Evolutionary conservation across 768 basidiomycete genomes (phyloP).

Genomic region (Leccinum aurantiacum): DNA sequence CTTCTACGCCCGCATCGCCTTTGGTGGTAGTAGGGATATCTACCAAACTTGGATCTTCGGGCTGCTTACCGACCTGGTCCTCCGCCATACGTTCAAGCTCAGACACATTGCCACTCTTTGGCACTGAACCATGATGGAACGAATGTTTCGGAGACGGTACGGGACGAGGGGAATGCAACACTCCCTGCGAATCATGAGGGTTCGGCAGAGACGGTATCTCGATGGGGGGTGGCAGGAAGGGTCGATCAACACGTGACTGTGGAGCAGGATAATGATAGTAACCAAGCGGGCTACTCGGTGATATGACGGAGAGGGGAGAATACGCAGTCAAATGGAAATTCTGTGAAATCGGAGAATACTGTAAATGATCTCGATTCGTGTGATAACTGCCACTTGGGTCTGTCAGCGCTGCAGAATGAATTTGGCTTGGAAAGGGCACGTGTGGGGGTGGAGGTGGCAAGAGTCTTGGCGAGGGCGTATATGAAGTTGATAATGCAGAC

Average conservation of each 20-base stretch:
- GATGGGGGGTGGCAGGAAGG: constrained; percentile 25
- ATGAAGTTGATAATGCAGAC: constrained; percentile 38
- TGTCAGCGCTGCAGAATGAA: constrained; percentile 14
- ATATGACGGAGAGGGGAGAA: constrained; percentile 51
- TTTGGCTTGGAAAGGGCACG: constrained; percentile 19
- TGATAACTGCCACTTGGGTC: constrained; percentile 14
- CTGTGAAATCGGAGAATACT: constrained; percentile 57
- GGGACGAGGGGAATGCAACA: constrained; percentile 66
- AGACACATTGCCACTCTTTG: constrained; percentile 51
- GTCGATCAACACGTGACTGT: constrained; percentile 13
- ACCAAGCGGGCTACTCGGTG: constrained; percentile 36
- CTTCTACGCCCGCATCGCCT: constrained; percentile 23
- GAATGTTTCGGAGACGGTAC: constrained; percentile 65
- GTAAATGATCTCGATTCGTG: constrained; percentile 52
- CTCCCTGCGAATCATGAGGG: constrained; percentile 35
- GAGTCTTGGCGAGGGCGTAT: constrained; percentile 20
- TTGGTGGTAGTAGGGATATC: constrained; percentile 14
- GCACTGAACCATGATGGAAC: constrained; percentile 25
- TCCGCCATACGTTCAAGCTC: constrained; percentile 74
- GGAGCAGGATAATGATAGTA: constrained; percentile 40
- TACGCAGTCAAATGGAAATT: constrained; percentile 59
- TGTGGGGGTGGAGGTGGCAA: constrained; percentile 31
- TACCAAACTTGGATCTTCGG: constrained; percentile 27
- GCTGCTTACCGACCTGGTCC: constrained; percentile 45
- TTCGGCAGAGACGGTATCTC: constrained; percentile 26